phyloP scores from a whole-genome alignment of 176 grass and related monocot species.

The Raddia distichophylla region DNA sequence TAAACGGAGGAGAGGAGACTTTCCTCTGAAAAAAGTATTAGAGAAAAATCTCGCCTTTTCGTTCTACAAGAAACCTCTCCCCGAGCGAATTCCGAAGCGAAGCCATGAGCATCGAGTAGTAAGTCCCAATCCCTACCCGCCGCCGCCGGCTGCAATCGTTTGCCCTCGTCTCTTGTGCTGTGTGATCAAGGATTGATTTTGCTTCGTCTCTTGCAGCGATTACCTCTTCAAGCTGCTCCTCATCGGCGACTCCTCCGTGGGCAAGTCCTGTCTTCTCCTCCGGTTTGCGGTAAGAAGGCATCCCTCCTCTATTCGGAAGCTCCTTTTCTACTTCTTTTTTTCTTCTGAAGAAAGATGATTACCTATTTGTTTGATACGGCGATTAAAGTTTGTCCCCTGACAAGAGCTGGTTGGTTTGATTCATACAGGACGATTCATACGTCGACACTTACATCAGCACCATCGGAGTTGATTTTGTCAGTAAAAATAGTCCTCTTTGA shows the following conservation, averaged over 20 bases:
- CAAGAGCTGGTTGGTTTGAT: not conserved
- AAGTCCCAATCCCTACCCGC: constrained; percentile 24
- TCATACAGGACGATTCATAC: constrained; percentile 80
- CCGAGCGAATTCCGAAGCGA: not conserved
- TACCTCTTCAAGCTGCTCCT: constrained; percentile 99
- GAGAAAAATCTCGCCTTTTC: not conserved
- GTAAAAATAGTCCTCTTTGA: constrained; percentile 35
- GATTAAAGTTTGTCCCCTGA: constrained; percentile 1
- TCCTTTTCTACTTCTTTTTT: not conserved
- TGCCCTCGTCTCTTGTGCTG: not conserved
- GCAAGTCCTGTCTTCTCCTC: constrained; percentile 93
- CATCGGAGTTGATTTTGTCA: constrained; percentile 97
- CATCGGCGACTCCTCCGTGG: constrained; percentile 96
- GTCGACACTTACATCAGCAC: constrained; percentile 96
- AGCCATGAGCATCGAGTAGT: constrained; percentile 82
- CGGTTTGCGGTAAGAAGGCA: constrained; percentile 65
- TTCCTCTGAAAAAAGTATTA: not conserved
- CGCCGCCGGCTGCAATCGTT: not conserved
- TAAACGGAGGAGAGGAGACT: constrained; percentile 12
- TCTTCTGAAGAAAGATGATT: not conserved
- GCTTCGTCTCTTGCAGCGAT: constrained; percentile 61
- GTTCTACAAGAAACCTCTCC: constrained; percentile 2
- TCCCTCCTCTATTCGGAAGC: not conserved
- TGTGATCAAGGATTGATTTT: not conserved
- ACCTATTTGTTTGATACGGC: not conserved